Evolutionary conservation across 2,329 filamentous ascomycete species (phyloP).

Genomic region (Penicillium sp.): DNA sequence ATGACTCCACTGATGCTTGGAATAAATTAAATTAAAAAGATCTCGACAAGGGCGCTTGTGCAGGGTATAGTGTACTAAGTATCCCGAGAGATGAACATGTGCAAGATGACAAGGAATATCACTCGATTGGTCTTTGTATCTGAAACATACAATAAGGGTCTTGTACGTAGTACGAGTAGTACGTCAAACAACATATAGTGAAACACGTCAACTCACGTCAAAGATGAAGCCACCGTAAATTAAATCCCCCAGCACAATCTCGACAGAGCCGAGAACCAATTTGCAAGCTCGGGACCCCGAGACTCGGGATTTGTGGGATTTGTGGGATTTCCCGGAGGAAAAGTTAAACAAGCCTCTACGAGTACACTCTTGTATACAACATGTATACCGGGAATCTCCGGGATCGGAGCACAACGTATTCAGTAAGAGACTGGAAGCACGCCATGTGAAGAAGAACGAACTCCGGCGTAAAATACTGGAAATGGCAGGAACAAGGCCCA

Average conservation of each 20-base stretch:
- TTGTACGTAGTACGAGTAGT: not conserved
- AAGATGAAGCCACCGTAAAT: not conserved
- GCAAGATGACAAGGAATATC: not conserved
- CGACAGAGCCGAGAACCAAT: not conserved
- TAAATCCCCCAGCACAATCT: not conserved
- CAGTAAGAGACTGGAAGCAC: not conserved
- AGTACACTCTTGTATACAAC: not conserved
- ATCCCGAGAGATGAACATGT: not conserved
- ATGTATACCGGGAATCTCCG: not conserved
- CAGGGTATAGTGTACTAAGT: not conserved
- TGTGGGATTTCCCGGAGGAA: not conserved
- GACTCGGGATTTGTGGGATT: not conserved
- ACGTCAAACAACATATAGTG: not conserved
- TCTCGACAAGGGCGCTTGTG: not conserved
- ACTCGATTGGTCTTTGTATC: not conserved
- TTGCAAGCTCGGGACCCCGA: not conserved
- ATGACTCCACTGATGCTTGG: not conserved
- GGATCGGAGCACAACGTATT: not conserved
- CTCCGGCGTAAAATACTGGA: not conserved
- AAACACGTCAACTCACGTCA: not conserved
- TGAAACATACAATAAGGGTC: not conserved
- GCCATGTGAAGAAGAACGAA: not conserved
- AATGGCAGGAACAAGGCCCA: not conserved
- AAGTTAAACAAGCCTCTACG: not conserved
- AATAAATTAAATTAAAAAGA: not conserved